phyloP scores from a whole-genome alignment of 495 filamentous ascomycete genomes.

The Xylaria longipes region DNA sequence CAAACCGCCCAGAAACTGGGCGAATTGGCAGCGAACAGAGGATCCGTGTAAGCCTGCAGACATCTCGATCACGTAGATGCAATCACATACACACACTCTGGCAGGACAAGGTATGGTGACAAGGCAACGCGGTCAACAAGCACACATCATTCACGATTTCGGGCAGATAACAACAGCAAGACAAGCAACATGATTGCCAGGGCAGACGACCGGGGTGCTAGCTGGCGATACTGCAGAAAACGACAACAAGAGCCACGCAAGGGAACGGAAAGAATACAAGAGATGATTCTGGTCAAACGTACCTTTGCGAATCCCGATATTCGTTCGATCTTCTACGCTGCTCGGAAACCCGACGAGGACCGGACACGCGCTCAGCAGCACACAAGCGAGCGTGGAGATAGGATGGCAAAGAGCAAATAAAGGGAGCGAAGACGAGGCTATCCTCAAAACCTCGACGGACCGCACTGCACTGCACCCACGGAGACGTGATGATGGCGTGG shows the following conservation, averaged over 20 bases:
- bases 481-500: constrained; percentile 1
- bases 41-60: not conserved
- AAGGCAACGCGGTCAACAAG: constrained; percentile 11
- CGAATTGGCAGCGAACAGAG: not conserved
- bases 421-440: constrained; percentile 26
- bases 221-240: not conserved
- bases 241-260: not conserved
- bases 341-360: not conserved
- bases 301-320: constrained; percentile 14
- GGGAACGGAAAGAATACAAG: not conserved
- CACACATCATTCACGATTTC: constrained; percentile 25
- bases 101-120: constrained; percentile 13
- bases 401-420: not conserved
- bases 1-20: not conserved
- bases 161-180: not conserved
- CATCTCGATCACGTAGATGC: constrained; percentile 17
- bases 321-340: not conserved
- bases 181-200: not conserved
- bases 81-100: constrained; percentile 21
- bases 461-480: constrained; percentile 25
- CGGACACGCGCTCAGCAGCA: not conserved
- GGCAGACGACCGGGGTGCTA: not conserved
- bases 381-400: constrained; percentile 3
- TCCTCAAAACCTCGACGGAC: constrained; percentile 20
- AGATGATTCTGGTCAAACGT: constrained; percentile 2